phyloP scores from a whole-genome alignment of 2,329 filamentous ascomycete species.

The Aphanoascus verrucosus region DNA sequence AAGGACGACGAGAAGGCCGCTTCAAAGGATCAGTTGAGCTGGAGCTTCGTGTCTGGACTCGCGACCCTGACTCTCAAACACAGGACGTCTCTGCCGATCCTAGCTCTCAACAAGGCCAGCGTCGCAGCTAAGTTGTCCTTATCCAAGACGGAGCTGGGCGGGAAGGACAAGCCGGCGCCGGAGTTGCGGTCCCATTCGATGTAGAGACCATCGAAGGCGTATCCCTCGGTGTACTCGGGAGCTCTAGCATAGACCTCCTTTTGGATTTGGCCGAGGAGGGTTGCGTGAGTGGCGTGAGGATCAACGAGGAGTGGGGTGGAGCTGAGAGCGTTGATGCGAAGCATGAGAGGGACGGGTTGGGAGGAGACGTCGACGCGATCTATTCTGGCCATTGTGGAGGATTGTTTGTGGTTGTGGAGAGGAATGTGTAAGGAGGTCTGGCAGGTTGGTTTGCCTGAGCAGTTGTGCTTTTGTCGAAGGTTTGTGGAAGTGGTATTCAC shows the following conservation, averaged over 20 bases:
- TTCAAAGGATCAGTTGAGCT: conserved; percentile 5
- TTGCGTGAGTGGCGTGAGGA: not conserved
- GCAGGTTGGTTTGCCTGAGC: not conserved
- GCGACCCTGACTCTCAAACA: conserved; percentile 12
- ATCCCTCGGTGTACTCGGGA: conserved; percentile 9
- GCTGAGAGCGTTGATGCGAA: conserved; percentile 12
- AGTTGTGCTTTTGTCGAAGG: not conserved
- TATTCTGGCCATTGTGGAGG: conserved; percentile 9
- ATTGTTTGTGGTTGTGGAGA: not conserved
- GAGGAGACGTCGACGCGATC: not conserved
- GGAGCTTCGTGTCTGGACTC: conserved; percentile 7
- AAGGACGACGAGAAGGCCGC: not conserved
- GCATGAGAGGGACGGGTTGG: conserved; percentile 12
- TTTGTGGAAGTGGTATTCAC: not conserved
- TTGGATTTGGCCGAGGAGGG: conserved; percentile 12
- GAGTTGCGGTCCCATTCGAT: conserved; percentile 14
- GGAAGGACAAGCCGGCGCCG: conserved; percentile 4
- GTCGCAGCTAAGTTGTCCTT: conserved; percentile 12
- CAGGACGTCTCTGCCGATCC: conserved; percentile 12
- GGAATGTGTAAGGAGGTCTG: not conserved
- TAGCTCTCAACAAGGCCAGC: conserved; percentile 11
- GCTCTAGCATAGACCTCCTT: conserved; percentile 11
- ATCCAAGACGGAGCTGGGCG: conserved; percentile 11
- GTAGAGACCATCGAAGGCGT: conserved; percentile 13
- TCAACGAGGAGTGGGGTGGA: conserved; percentile 14